A percentile compares a stretch with the other conserved stretches of the same genome.
These are phyloP conservation scores for Withania somnifera DNA, from an alignment of 305 asterid genomes.

Conservation along the genomic window DNA sequence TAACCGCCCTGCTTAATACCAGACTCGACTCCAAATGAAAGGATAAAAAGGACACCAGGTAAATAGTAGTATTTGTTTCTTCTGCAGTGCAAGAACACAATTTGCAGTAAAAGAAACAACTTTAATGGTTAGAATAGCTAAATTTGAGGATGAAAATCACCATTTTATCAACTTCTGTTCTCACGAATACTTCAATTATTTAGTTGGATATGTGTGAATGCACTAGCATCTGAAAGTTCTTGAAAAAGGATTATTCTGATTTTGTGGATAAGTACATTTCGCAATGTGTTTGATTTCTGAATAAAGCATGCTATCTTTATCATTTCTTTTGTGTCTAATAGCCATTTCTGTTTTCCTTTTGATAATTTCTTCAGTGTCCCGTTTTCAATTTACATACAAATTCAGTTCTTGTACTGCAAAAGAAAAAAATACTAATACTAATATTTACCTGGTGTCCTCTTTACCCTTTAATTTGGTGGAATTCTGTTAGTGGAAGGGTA, in stretches of 20 bases:
- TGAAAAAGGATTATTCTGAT: background rate
- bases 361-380: constrained; percentile 40
- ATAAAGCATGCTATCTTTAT: constrained; percentile 41
- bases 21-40: too few species aligned
- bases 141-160: background rate
- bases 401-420: too few species aligned
- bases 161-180: background rate
- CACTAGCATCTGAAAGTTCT: background rate
- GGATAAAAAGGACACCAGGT: too few species aligned
- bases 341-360: constrained; percentile 44
- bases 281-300: constrained; percentile 37
- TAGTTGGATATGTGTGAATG: background rate
- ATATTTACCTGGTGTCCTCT: too few species aligned
- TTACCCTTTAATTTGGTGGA: too few species aligned
- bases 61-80: background rate
- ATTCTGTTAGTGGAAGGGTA: too few species aligned
- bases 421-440: too few species aligned
- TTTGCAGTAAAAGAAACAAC: background rate
- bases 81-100: background rate
- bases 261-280: background rate
- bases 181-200: too few species aligned
- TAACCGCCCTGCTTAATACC: too few species aligned
- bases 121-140: background rate
- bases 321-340: constrained; percentile 42
- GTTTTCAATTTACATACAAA: constrained; percentile 31